These are phyloP conservation scores for Cyclostephanos invisitatus DNA, from an alignment of 108 stramenopile genomes.

Conservation along the genomic window DNA sequence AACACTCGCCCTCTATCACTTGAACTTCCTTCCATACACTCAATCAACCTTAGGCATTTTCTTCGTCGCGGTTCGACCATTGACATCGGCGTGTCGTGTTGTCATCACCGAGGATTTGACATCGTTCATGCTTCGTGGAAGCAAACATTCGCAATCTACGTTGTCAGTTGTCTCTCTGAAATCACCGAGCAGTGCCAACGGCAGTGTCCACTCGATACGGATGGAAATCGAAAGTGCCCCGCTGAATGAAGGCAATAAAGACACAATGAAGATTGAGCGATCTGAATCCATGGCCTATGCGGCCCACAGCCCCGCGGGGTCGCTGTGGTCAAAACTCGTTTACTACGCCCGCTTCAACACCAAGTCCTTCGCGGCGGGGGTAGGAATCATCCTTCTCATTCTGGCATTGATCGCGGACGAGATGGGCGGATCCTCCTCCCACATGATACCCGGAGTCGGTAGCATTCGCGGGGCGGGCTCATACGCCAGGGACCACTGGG, in stretches of 20 bases:
- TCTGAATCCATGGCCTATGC: constrained; percentile 75
- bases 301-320: constrained; percentile 10
- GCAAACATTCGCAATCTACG: constrained; percentile 19
- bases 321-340: constrained; percentile 23
- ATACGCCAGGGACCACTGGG: constrained; percentile 48
- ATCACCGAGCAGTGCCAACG: constrained; percentile 10
- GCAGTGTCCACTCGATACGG: constrained; percentile 6
- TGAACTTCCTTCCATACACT: too few relatives aligned
- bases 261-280: constrained; percentile 26
- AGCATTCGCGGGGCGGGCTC: constrained; percentile 11
- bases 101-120: neutral
- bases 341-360: constrained; percentile 42
- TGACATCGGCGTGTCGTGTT: neutral
- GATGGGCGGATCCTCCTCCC: constrained; percentile 6
- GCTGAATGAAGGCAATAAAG: neutral
- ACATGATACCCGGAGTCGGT: constrained; percentile 9
- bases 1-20: too few relatives aligned
- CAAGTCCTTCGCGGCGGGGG: constrained; percentile 24
- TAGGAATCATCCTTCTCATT: constrained; percentile 28
- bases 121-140: constrained; percentile 42
- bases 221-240: neutral
- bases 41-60: too few relatives aligned
- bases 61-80: neutral
- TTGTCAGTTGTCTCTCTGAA: constrained; percentile 2
- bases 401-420: constrained; percentile 29